Conservation (phyloP, 208 protist species). For the Leishmania aethiopica region DNA sequence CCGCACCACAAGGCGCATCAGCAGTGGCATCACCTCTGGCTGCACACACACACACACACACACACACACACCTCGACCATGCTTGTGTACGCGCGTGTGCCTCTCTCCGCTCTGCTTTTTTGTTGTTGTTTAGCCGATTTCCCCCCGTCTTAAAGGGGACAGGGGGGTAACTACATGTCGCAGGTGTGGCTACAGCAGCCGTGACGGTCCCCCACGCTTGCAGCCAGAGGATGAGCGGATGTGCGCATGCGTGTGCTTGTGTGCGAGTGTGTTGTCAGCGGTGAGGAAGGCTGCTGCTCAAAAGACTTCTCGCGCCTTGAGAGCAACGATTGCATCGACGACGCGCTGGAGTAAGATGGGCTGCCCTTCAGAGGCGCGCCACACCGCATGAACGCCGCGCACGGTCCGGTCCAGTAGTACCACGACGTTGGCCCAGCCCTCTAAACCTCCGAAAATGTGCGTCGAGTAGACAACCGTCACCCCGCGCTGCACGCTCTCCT, state of each 20-base stretch:
- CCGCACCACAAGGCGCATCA: not conserved
- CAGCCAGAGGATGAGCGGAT: no score
- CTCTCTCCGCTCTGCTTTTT: not conserved
- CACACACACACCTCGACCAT: not conserved
- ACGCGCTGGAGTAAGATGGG: constrained; percentile 34
- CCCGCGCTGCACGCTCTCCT: constrained; percentile 74
- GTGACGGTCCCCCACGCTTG: not conserved
- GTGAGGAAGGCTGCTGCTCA: constrained; percentile 11
- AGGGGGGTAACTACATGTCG: not conserved
- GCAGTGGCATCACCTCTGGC: not conserved
- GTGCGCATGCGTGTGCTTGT: not conserved
- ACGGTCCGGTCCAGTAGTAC: constrained; percentile 77
- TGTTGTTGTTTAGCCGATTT: not conserved
- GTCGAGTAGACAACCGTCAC: constrained; percentile 92
- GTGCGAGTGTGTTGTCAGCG: not conserved
- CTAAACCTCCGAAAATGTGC: constrained; percentile 93
- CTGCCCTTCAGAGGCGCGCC: constrained; percentile 23
- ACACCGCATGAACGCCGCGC: constrained; percentile 45
- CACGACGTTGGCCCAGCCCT: constrained; percentile 75
- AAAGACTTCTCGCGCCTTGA: constrained; percentile 53
- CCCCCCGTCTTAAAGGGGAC: not conserved
- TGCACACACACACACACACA: not conserved
- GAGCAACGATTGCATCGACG: constrained; percentile 37
- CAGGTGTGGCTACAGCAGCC: not conserved
- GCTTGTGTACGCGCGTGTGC: not conserved